Base-by-base conservation (phyloP, 2,329 filamentous ascomycete genomes). In the Orbilia oligospora region DNA sequence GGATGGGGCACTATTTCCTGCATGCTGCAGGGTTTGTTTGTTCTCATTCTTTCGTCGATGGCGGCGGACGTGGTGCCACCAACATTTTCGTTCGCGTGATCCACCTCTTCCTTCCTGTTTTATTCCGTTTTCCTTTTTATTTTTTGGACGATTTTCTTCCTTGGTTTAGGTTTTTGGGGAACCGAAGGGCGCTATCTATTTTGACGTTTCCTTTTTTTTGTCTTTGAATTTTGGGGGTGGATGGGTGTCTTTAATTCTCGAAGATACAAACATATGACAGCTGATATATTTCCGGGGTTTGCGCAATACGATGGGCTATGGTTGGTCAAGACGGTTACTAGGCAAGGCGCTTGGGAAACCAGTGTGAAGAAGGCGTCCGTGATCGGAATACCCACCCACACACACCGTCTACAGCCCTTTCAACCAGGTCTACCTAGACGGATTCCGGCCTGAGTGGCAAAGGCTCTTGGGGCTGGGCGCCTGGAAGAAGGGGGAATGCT, bases 51-150 rank as follows among this genome's bases (percentile, higher is more conserved):
- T 58, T 58, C 53, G 33, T 61, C 56, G 56, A 61, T 44, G 56
- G 66, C 48, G 27, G 27, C 27, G 65, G 56, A 61, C 49, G 44
- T 58, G 38, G 24, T 44, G 49, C 70, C 61, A 66, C 61, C 51
- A 66, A 27, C 58, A 65, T 72, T 65, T 58, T 56, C 51, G 75
- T 78, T 78, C 75, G 68, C 75, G 75, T 78, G 75, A 78, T 78
- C 75, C 75, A 78, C 75, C 61, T 68, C 36, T 24, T 49, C 46
- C 33, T n/a, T n/a, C n/a, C n/a, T n/a, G n/a, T n/a, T n/a, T n/a
- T n/a, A n/a, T n/a, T n/a, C n/a, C n/a, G n/a, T n/a, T 55, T 44
- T 61, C 24, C 24, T 53, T 41, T 30, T 30, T 30, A 6, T 30
- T 30, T 30, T 30, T 27, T 55, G 12, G 27, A 44, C 16, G 27